Conservation (phyloP, 2,329 filamentous ascomycete species). For the Fusarium veterinarium region DNA sequence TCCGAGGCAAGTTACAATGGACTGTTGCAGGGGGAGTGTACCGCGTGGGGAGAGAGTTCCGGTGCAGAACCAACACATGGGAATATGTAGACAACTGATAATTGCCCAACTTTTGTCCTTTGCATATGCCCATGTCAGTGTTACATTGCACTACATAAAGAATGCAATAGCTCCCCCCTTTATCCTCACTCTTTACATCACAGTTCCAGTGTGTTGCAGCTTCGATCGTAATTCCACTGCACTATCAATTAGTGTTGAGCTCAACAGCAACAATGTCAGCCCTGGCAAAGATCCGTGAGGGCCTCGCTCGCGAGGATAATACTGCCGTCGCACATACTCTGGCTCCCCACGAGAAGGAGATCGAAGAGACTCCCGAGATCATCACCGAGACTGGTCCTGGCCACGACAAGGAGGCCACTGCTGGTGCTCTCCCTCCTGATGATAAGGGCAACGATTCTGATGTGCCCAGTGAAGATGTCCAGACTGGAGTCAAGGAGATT, state of each 20-base stretch:
- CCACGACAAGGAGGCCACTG: conserved; percentile 30
- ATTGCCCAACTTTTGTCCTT: not conserved
- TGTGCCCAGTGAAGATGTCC: conserved; percentile 40
- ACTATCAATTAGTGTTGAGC: conserved; percentile 4
- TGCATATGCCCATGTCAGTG: conserved; percentile 11
- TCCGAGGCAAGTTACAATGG: not conserved
- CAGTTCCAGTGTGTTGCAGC: conserved; percentile 1
- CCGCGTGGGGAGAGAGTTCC: conserved; percentile 3
- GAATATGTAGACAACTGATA: not conserved
- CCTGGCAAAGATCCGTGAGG: conserved; percentile 34
- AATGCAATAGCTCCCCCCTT: conserved; percentile 10
- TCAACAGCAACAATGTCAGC: conserved; percentile 29
- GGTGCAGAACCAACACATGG: conserved; percentile 8
- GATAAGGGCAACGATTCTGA: conserved; percentile 24
- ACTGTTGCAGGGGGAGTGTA: not conserved
- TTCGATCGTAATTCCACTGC: not conserved
- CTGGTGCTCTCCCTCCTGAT: conserved; percentile 4
- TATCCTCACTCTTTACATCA: not conserved
- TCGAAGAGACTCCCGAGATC: conserved; percentile 8
- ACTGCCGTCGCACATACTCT: conserved; percentile 16
- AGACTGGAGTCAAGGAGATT: conserved; percentile 55
- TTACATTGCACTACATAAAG: conserved; percentile 30
- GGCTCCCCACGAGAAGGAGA: conserved; percentile 24
- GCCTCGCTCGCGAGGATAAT: conserved; percentile 17
- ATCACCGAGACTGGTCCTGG: not conserved